Conservation (phyloP, 2,329 filamentous ascomycete species). For the Fusarium avenaceum region DNA sequence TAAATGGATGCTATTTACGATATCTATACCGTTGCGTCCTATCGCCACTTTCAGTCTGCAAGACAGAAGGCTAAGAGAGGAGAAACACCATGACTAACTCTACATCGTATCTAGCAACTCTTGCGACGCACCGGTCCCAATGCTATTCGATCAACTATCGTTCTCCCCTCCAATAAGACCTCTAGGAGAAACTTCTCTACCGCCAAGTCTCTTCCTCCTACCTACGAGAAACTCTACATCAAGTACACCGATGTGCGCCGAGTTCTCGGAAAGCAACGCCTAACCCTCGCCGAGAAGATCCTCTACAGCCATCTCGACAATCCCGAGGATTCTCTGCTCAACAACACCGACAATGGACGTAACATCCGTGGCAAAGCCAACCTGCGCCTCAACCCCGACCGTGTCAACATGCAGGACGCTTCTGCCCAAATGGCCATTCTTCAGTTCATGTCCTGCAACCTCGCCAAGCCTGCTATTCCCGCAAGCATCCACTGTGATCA, state of each 20-base stretch:
- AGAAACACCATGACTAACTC: slow-evolving; percentile 17
- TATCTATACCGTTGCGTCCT: background rate
- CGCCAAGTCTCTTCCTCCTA: slow-evolving; percentile 68
- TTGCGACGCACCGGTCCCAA: slow-evolving; percentile 54
- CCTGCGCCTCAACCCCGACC: slow-evolving; percentile 95
- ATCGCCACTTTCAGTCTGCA: background rate
- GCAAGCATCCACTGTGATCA: slow-evolving; percentile 99
- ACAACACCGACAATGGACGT: slow-evolving; percentile 84
- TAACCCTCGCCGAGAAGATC: slow-evolving; percentile 98
- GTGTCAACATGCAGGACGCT: slow-evolving; percentile 99
- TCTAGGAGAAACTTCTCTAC: slow-evolving; percentile 58
- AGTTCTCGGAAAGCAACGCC: slow-evolving; percentile 74
- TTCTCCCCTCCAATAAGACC: slow-evolving; percentile 49
- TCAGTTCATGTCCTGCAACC: slow-evolving; percentile 97
- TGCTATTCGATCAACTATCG: slow-evolving; percentile 46
- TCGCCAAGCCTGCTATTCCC: slow-evolving; percentile 90
- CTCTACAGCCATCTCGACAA: slow-evolving; percentile 95
- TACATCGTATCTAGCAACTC: slow-evolving; percentile 53
- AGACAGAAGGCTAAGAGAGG: background rate
- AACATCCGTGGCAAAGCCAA: slow-evolving; percentile 90
- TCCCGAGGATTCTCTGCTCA: slow-evolving; percentile 87
- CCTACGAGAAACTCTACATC: slow-evolving; percentile 84
- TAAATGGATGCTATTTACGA: background rate
- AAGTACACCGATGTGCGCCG: slow-evolving; percentile 81
- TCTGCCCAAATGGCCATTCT: slow-evolving; percentile 98